Percentiles rank a stretch among this genome's conserved stretches.
Conservation (phyloP, 1,284 basidiomycete species). For the Filobasidium uniguttulatum region DNA sequence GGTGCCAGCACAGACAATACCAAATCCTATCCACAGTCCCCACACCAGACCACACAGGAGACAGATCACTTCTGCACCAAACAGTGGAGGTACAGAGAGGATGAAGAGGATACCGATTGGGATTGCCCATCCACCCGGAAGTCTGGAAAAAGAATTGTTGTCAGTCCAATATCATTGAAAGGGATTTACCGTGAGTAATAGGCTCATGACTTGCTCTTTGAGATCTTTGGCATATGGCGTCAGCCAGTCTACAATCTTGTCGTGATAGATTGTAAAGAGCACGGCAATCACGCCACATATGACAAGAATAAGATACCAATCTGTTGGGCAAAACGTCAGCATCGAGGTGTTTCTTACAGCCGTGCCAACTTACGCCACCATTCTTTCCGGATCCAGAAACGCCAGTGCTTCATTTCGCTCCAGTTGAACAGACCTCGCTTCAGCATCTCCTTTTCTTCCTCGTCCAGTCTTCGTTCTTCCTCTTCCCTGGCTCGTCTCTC, state of each 20-base stretch:
- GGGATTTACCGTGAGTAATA: background rate
- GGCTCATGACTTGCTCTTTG: slow-evolving; percentile 41
- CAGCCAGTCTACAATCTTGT: slow-evolving; percentile 52
- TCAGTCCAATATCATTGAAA: background rate
- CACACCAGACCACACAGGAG: slow-evolving; percentile 64
- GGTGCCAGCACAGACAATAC: slow-evolving; percentile 51
- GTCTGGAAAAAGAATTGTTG: slow-evolving; percentile 18
- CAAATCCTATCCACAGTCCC: slow-evolving; percentile 55
- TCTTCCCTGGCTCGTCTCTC: background rate
- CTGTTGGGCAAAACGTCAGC: background rate
- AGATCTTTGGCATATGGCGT: slow-evolving; percentile 52
- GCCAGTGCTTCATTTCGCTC: slow-evolving; percentile 39
- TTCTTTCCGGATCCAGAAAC: slow-evolving; percentile 43
- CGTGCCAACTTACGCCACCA: slow-evolving; percentile 40
- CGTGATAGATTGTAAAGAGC: slow-evolving; percentile 52
- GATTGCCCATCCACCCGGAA: slow-evolving; percentile 57
- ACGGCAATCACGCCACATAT: slow-evolving; percentile 47
- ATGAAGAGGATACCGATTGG: slow-evolving; percentile 66
- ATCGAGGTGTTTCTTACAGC: background rate
- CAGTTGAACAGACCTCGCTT: slow-evolving; percentile 40
- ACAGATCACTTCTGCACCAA: slow-evolving; percentile 47
- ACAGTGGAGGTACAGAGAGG: slow-evolving; percentile 55
- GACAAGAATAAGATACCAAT: slow-evolving; percentile 13
- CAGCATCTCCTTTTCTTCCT: slow-evolving; percentile 30
- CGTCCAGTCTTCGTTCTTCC: slow-evolving; percentile 24